Evolutionary conservation across 768 basidiomycete species (phyloP).

Genomic region (Termitomyces titanicus): DNA sequence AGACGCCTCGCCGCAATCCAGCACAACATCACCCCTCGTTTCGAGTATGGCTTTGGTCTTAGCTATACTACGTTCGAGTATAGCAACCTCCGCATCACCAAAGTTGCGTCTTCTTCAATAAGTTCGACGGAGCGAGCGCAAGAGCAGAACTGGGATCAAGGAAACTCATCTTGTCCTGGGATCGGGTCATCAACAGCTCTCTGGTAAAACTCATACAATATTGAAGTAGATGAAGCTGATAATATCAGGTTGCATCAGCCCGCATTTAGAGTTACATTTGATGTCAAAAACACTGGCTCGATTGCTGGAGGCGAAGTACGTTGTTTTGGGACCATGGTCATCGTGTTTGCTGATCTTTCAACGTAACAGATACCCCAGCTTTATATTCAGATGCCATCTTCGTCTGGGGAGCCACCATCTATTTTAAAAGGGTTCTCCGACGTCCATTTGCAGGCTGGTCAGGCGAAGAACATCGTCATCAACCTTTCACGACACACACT

Average conservation of each 20-base stretch:
- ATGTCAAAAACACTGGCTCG: slow-evolving; percentile 51
- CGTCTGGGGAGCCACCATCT: slow-evolving; percentile 51
- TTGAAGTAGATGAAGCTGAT: slow-evolving; percentile 3
- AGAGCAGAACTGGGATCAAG: slow-evolving; percentile 52
- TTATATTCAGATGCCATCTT: slow-evolving; percentile 49
- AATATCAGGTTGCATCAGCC: slow-evolving; percentile 58
- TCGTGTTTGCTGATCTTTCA: not conserved
- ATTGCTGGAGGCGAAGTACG: slow-evolving; percentile 54
- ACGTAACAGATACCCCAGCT: slow-evolving; percentile 50
- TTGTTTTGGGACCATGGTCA: not conserved
- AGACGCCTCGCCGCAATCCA: slow-evolving; percentile 21
- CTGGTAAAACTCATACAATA: slow-evolving; percentile 36
- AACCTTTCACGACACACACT: slow-evolving; percentile 48
- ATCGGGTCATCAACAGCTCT: slow-evolving; percentile 59
- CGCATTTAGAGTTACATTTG: slow-evolving; percentile 49
- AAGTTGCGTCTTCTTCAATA: slow-evolving; percentile 30
- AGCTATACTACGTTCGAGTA: slow-evolving; percentile 84
- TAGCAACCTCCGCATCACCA: slow-evolving; percentile 47
- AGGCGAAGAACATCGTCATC: slow-evolving; percentile 34
- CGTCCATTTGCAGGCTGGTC: slow-evolving; percentile 35
- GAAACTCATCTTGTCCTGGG: slow-evolving; percentile 48
- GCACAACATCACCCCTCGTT: slow-evolving; percentile 73
- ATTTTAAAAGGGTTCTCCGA: slow-evolving; percentile 54
- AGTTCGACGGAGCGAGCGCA: slow-evolving; percentile 33
- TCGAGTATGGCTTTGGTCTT: slow-evolving; percentile 88